Conservation (phyloP, 2,329 filamentous ascomycete species). For the Xylaria multiplex region DNA sequence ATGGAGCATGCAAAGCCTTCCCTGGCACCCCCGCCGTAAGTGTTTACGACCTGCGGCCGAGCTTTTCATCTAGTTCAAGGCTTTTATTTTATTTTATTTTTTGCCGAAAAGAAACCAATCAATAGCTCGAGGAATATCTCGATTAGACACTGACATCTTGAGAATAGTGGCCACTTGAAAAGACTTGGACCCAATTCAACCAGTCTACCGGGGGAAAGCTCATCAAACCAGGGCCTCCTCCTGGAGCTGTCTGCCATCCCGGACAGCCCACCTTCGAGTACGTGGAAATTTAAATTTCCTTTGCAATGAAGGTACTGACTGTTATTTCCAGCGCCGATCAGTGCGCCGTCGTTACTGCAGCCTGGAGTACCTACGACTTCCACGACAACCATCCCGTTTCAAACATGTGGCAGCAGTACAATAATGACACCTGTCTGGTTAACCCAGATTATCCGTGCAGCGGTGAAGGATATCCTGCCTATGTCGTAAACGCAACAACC, state of each 20-base stretch:
- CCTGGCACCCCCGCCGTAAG: slow-evolving; percentile 52
- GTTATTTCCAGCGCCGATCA: slow-evolving; percentile 30
- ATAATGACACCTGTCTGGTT: slow-evolving; percentile 63
- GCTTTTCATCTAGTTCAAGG: neutral
- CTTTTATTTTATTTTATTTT: neutral
- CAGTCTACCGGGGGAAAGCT: slow-evolving; percentile 55
- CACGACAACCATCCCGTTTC: slow-evolving; percentile 53
- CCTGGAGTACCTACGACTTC: slow-evolving; percentile 51
- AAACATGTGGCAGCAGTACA: slow-evolving; percentile 55
- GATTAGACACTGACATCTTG: slow-evolving; percentile 12
- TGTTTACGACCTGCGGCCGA: neutral
- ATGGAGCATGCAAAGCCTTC: slow-evolving; percentile 57
- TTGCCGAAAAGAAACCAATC: no score
- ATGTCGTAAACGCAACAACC: slow-evolving; percentile 54
- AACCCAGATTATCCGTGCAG: slow-evolving; percentile 52
- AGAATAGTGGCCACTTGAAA: slow-evolving; percentile 58
- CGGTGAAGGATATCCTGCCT: slow-evolving; percentile 53
- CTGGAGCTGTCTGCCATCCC: slow-evolving; percentile 58
- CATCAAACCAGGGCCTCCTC: slow-evolving; percentile 53
- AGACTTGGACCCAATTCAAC: slow-evolving; percentile 59
- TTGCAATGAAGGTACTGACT: neutral
- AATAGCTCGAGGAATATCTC: neutral
- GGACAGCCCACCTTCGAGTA: slow-evolving; percentile 48
- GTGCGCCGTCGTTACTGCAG: slow-evolving; percentile 49
- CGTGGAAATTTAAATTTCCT: slow-evolving; percentile 5